phyloP scores from a whole-genome alignment of 768 basidiomycete species.

The Hypsizygus marmoreus region DNA sequence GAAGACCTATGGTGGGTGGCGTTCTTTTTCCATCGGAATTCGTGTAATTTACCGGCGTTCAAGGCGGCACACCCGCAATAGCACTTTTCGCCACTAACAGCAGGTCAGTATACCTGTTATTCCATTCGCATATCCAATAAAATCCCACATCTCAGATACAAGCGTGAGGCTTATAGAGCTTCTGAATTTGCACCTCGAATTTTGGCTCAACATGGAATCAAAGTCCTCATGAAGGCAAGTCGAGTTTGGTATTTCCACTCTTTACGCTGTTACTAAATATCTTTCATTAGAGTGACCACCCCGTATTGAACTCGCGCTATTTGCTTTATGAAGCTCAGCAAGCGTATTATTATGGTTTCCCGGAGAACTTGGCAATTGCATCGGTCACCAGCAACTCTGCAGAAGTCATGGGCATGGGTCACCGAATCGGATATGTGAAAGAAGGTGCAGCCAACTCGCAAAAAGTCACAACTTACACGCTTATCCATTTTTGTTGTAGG shows the following conservation, averaged over 20 bases:
- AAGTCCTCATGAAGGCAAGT: constrained; percentile 73
- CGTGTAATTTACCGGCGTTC: not conserved
- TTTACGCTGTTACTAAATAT: not conserved
- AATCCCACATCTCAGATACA: constrained; percentile 46
- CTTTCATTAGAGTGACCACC: constrained; percentile 60
- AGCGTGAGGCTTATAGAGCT: constrained; percentile 80
- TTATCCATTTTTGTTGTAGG: constrained; percentile 35
- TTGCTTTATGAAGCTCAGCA: constrained; percentile 85
- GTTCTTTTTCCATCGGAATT: not conserved
- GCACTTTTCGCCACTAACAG: constrained; percentile 70
- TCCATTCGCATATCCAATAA: not conserved
- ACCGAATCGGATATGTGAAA: constrained; percentile 80
- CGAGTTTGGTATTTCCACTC: not conserved
- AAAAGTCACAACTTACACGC: constrained; percentile 1
- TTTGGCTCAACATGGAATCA: constrained; percentile 65
- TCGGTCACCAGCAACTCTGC: constrained; percentile 79
- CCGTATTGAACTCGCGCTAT: constrained; percentile 67
- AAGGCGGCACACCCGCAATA: constrained; percentile 70
- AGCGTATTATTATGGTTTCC: constrained; percentile 79
- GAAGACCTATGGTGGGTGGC: constrained; percentile 56
- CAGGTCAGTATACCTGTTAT: constrained; percentile 24
- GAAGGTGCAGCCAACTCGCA: constrained; percentile 41
- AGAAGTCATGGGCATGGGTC: constrained; percentile 69
- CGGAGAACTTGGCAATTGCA: constrained; percentile 66
- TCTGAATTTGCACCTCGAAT: constrained; percentile 82